Evolutionary conservation across 805 yeast genomes (phyloP).

Genomic region (Saturnispora galanensis): DNA sequence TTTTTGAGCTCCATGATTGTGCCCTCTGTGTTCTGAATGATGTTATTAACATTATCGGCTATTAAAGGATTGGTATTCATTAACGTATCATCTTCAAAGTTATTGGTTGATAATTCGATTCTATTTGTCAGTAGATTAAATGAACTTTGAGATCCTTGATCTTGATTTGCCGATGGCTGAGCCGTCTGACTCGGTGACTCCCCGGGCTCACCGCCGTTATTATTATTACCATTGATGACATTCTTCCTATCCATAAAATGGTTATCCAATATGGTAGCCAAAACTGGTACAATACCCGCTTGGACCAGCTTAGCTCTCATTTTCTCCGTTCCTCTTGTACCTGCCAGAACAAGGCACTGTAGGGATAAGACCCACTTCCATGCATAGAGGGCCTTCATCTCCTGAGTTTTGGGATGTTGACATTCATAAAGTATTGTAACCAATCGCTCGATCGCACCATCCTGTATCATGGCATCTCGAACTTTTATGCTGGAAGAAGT

Average conservation of each 20-base stretch:
- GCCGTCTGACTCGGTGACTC: no score
- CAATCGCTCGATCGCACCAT: constrained; percentile 87
- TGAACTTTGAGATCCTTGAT: no score
- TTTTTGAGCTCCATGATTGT: constrained; percentile 22
- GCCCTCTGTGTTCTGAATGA: not conserved
- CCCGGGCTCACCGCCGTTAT: no score
- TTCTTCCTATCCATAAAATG: constrained; percentile 37
- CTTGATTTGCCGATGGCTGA: no score
- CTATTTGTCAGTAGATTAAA: no score
- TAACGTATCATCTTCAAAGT: no score
- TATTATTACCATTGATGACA: constrained; percentile 3
- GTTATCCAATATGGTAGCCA: constrained; percentile 88
- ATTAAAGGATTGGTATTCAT: no score
- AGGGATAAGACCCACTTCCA: constrained; percentile 97
- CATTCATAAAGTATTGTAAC: constrained; percentile 82
- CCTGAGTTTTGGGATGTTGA: constrained; percentile 28
- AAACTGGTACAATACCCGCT: constrained; percentile 84
- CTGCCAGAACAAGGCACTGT: constrained; percentile 84
- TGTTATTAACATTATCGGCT: no score
- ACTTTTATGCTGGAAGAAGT: constrained; percentile 82
- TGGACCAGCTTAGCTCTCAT: constrained; percentile 80
- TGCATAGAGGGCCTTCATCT: constrained; percentile 48
- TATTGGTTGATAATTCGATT: no score
- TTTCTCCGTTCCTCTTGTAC: constrained; percentile 85
- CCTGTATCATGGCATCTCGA: constrained; percentile 77